Base-by-base conservation (phyloP, 768 basidiomycete genomes). In the Russula foetens region DNA sequence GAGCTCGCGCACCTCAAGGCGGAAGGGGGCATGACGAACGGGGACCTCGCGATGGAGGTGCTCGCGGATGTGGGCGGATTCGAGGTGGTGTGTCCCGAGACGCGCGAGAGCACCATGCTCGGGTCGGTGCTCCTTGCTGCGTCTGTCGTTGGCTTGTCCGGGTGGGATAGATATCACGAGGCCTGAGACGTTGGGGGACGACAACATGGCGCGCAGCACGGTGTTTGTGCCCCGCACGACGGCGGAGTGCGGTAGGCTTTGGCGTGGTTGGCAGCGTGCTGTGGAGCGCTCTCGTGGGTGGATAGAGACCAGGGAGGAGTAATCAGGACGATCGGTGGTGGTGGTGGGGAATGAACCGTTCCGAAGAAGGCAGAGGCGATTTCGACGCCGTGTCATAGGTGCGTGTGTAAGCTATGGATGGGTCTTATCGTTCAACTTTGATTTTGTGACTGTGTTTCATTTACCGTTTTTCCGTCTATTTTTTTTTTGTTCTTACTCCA, bases 11-110 rank as follows among this genome's bases (percentile, higher is more conserved):
- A 88, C 67, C 84, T 99, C 64, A 95, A 88, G 71, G 96, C 98
- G 38, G 97, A 98, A 71, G 97, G 97, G n/a, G 93, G 94, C 17
- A 95, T 97, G 89, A 97, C 94, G 12, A 96, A 95, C 65, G 90
- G 91, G 35, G 92, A 96, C 69, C 72, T 90, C 29, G 90, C 86
- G 58, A 92, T 96, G 93, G 78, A 81, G 67, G 76, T 95, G 49
- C 79, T 95, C 61, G 91, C 91, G 4, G 88, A 97, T 70, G 77
- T 96, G 45, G 92, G 94, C 31, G 96, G 95, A 15, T 95, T 97
- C 74, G 84, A 83, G 29, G 91, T 99, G 63, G 77, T 95, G 60
- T 80, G 97, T 56, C 97, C 96, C 12, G 86, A 92, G 69, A 99
- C 98, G 97, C 78, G 96, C 71, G 97, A 99, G 92, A 91, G 70